Evolutionary conservation across 371 early-diverging fungal species (phyloP), one percentile per base, ranked within the genome.

Genomic region (Globomyces sp.): DNA sequence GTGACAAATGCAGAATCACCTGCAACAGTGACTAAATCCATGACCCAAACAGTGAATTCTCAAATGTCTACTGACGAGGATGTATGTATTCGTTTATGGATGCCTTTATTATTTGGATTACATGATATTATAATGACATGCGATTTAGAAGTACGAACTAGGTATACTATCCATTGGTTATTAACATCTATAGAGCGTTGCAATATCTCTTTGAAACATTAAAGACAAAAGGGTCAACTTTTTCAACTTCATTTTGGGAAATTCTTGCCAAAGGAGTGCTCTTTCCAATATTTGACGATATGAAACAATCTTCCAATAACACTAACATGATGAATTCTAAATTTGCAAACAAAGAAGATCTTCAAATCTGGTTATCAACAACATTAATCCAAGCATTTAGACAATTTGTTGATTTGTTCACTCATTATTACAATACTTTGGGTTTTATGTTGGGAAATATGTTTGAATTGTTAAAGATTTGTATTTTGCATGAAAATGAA

Each of bases 401-500:
- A 9, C 90, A 87, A 69, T 85, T 94, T 58, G 87, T 96, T 10
- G 90, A 92, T 65, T 78, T 96, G 51, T 94, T 92, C 66, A 86
- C 90, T 0, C 76, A 74, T 66, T 91, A 89, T 74, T 92, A 90
- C 74, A 80, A 83, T 4, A 85, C 81, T 37, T 81, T 87, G 37
- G 78, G 86, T 73, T 82, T 82, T 49, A 81, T 88, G 77, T 82
- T 94, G 77, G 86, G 82, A 42, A 87, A 87, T 42, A 79, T 96
- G 4, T 78, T 96, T 53, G 88, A 90, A 42, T 72, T 96, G 36
- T 80, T 95, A 53, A 79, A 81, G 8, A 76, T 89, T 48, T 95
- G 95, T 74, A 89, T 94, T 67, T 87, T 86, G 24, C 95, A 94
- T 74, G 94, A 92, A 64, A 91, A 92, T 71, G 94, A 95, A 70